Evolutionary conservation across 495 filamentous ascomycete species (phyloP), one percentile per base, ranked within the genome.

Genomic region (Penicillium turbatum): DNA sequence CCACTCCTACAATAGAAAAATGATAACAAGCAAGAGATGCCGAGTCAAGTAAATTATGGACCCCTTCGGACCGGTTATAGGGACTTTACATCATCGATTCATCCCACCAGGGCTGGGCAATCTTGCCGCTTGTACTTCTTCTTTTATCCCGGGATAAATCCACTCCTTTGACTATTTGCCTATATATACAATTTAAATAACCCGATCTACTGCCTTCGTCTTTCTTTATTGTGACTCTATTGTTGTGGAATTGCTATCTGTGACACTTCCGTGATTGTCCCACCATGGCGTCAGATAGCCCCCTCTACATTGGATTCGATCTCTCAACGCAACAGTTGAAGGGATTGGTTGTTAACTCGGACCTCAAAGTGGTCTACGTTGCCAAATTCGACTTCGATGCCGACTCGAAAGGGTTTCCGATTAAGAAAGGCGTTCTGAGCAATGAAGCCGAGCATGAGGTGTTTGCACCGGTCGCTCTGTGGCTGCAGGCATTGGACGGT

Each of bases 311-410:
- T 52, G 92, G 92, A 37, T 92, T 97, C 66, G 92, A 98, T 69
- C 87, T 98, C 41, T 96, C 91, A 24, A 97, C 93, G 51, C 93
- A 97, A 71, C 91, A 96, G 66, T 77, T 97, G 26, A 98, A 98
- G 79, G 89, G 88, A 39, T 82, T 98, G 59, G 86, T 89, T 46
- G 86, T 96, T 54, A 83, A 85, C 37, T 88, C 90, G 9, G 86
- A 70, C 19, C 63, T 77, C n/a, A 75, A 77, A 50, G 72, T 75
- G 40, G 70, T 69, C 12, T 60, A 74, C 50, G 53, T 68, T 19
- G 63, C 70, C 59, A 74, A 72, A 79, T 97, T 67, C 82, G 85
- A 68, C 82, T 90, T 67, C 72, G 85, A 63, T 78, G 77, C 83
- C 54, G 89, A 96, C 66, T 89, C 95, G 11, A 66, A 63, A 54